phyloP scores from a whole-genome alignment of 23 red algal species.

The Gracilaria gracilis region DNA sequence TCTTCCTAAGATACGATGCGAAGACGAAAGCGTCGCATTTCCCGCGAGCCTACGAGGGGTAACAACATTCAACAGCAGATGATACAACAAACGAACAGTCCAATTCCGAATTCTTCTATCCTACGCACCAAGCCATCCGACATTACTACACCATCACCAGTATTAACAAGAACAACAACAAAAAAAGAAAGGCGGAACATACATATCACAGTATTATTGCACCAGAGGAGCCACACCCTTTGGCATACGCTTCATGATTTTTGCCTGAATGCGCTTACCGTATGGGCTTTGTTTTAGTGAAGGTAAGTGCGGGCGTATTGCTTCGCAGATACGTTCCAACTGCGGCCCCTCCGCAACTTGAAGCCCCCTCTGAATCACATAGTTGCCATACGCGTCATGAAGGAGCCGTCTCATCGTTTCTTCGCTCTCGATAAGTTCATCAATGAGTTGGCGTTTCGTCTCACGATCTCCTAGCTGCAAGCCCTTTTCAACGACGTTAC shows the following conservation, averaged over 20 bases:
- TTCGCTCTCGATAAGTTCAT: slow-evolving; percentile 82
- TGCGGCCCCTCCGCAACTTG: slow-evolving; percentile 83
- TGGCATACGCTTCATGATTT: slow-evolving; percentile 83
- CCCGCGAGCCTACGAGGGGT: not conserved
- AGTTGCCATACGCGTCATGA: slow-evolving; percentile 96
- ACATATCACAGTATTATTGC: slow-evolving; percentile 19
- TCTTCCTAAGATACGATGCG: slow-evolving; percentile 11
- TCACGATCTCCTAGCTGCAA: slow-evolving; percentile 72
- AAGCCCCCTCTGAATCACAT: slow-evolving; percentile 93
- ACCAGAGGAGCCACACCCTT: slow-evolving; percentile 40
- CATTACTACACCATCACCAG: slow-evolving; percentile 18
- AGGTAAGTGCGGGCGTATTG: slow-evolving; percentile 91
- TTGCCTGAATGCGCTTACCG: slow-evolving; percentile 96
- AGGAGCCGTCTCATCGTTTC: slow-evolving; percentile 77
- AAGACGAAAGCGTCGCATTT: slow-evolving; percentile 18
- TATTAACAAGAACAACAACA: slow-evolving; percentile 31
- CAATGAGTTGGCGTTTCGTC: slow-evolving; percentile 78
- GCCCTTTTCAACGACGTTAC: slow-evolving; percentile 99
- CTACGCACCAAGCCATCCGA: slow-evolving; percentile 17
- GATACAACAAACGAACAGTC: not conserved
- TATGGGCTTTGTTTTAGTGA: slow-evolving; percentile 88
- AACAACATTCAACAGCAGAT: not conserved
- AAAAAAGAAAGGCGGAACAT: not conserved
- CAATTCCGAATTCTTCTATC: not conserved
- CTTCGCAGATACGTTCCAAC: slow-evolving; percentile 93